Evolutionary conservation across 2,329 filamentous ascomycete genomes (phyloP).

Genomic region (Alternaria alternata): DNA sequence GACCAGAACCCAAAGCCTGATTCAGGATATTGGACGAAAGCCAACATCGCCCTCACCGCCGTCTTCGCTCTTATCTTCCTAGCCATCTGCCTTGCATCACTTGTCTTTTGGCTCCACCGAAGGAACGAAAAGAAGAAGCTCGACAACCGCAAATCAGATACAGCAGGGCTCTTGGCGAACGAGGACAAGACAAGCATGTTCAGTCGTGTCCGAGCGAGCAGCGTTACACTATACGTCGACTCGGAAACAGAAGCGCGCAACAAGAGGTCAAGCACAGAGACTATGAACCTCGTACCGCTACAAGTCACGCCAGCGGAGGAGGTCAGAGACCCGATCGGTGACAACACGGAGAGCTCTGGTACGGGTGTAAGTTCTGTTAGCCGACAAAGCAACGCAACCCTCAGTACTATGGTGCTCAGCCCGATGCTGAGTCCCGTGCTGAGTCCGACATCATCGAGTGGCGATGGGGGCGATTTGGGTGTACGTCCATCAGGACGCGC

Average conservation of each 20-base stretch:
- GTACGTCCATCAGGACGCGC: slow-evolving; percentile 25
- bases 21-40: slow-evolving; percentile 33
- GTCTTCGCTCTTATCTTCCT: slow-evolving; percentile 38
- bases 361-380: slow-evolving; percentile 33
- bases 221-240: slow-evolving; percentile 43
- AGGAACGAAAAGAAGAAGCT: slow-evolving; percentile 38
- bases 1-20: slow-evolving; percentile 17
- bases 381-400: slow-evolving; percentile 24
- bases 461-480: slow-evolving; percentile 26
- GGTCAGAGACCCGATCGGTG: slow-evolving; percentile 18
- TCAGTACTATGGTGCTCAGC: slow-evolving; percentile 34
- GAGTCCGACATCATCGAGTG: slow-evolving; percentile 29
- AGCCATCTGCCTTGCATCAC: slow-evolving; percentile 25
- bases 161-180: slow-evolving; percentile 36
- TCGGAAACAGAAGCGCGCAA: slow-evolving; percentile 25
- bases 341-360: slow-evolving; percentile 24
- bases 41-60: slow-evolving; percentile 37
- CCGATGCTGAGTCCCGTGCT: slow-evolving; percentile 26
- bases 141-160: slow-evolving; percentile 27
- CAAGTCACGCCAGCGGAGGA: slow-evolving; percentile 38
- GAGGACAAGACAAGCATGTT: slow-evolving; percentile 47
- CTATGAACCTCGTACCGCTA: slow-evolving; percentile 36
- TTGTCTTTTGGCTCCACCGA: slow-evolving; percentile 33
- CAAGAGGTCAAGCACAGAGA: slow-evolving; percentile 34
- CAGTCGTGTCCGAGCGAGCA: slow-evolving; percentile 38